phyloP scores from a whole-genome alignment of 768 basidiomycete species.

The Pluteus cervinus region DNA sequence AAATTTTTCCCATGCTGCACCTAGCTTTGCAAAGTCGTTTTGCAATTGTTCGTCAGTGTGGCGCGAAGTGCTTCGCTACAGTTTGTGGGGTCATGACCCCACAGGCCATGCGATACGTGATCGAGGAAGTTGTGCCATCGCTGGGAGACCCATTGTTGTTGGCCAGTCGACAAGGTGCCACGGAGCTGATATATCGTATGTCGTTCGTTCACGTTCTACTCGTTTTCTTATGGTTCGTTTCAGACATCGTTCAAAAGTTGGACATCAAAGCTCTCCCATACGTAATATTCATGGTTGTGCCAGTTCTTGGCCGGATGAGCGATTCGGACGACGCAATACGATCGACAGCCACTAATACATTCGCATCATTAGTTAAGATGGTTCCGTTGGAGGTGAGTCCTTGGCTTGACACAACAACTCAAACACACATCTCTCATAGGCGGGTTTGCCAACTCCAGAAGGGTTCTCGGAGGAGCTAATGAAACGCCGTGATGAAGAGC shows the following conservation, averaged over 20 bases:
- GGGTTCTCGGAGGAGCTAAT: constrained; percentile 87
- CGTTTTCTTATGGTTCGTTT: constrained; percentile 3
- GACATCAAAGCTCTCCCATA: constrained; percentile 95
- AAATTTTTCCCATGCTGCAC: constrained; percentile 72
- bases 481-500: constrained; percentile 78
- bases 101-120: constrained; percentile 85
- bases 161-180: constrained; percentile 80
- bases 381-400: constrained; percentile 84
- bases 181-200: constrained; percentile 89
- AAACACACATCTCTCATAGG: constrained; percentile 36
- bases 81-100: constrained; percentile 82
- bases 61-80: constrained; percentile 82
- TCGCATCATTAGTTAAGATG: constrained; percentile 97
- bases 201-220: too few species aligned
- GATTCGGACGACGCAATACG: constrained; percentile 90
- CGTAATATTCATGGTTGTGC: constrained; percentile 94
- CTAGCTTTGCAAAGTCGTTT: constrained; percentile 79
- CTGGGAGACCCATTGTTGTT: constrained; percentile 73
- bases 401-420: neutral
- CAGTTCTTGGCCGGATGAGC: constrained; percentile 95
- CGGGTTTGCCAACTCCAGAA: constrained; percentile 93
- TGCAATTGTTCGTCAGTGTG: constrained; percentile 85
- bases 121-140: constrained; percentile 76
- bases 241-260: constrained; percentile 87
- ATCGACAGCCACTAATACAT: constrained; percentile 92